A percentile compares a stretch with the other conserved stretches of the same genome.
phyloP scores from a whole-genome alignment of 768 basidiomycete species.

The Arthromyces matolae region DNA sequence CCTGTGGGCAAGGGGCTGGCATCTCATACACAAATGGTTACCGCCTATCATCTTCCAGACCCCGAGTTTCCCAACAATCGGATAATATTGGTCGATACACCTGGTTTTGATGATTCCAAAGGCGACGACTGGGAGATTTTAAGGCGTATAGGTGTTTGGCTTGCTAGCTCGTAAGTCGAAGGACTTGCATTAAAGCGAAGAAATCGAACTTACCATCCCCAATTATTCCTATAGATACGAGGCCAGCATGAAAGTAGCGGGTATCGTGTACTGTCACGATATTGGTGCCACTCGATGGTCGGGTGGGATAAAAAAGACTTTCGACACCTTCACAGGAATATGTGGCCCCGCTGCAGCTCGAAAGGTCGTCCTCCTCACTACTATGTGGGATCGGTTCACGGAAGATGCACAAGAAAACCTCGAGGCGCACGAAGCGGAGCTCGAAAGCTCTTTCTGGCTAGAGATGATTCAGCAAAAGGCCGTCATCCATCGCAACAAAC shows the following conservation, averaged over 20 bases:
- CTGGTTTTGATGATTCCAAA: conserved; percentile 1
- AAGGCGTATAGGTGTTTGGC: background rate
- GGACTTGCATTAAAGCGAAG: too few species aligned
- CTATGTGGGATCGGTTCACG: conserved; percentile 31
- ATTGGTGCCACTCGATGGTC: conserved; percentile 1
- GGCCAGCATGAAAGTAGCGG: background rate
- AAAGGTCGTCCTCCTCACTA: conserved; percentile 33
- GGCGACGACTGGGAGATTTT: background rate
- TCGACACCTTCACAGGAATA: conserved; percentile 30
- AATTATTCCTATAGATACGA: background rate
- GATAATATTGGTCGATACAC: background rate
- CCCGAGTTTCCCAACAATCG: background rate
- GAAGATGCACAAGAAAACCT: background rate
- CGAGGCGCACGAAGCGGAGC: conserved; percentile 16
- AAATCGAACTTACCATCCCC: too few species aligned
- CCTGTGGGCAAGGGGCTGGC: background rate
- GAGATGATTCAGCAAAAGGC: conserved; percentile 10
- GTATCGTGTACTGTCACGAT: conserved; percentile 5
- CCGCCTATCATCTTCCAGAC: background rate
- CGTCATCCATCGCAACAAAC: conserved; percentile 9
- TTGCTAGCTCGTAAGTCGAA: conserved; percentile 4
- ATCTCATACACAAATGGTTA: background rate
- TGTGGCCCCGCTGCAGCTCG: conserved; percentile 28
- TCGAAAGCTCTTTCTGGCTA: conserved; percentile 17
- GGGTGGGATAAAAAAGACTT: conserved; percentile 4